These are phyloP conservation scores for Saccharomycopsis olivae DNA, from an alignment of 805 yeast species.

Conservation along the genomic window DNA sequence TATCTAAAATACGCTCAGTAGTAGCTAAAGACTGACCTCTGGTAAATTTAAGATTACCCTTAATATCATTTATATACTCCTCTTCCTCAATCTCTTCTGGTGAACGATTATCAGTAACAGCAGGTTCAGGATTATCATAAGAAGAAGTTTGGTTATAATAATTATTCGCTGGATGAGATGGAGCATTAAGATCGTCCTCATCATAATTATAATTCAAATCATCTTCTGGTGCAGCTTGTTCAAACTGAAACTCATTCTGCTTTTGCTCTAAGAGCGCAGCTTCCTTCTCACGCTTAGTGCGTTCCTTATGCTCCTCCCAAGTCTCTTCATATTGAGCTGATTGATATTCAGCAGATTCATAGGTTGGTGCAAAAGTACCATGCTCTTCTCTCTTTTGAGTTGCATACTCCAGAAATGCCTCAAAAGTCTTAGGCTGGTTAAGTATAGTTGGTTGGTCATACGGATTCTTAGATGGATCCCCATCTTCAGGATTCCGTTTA, in stretches of 20 bases:
- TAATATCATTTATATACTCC: constrained; percentile 80
- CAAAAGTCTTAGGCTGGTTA: constrained; percentile 7
- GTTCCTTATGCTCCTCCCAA: constrained; percentile 14
- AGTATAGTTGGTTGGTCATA: constrained; percentile 1
- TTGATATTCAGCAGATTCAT: constrained; percentile 1
- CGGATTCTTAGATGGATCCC: background rate
- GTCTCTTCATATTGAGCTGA: constrained; percentile 11
- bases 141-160: too few species aligned
- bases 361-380: constrained; percentile 1
- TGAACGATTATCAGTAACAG: too few species aligned
- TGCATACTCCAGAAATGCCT: constrained; percentile 11
- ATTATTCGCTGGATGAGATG: too few species aligned
- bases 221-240: constrained; percentile 21
- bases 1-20: constrained; percentile 69
- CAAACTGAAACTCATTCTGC: too few species aligned
- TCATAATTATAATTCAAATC: constrained; percentile 23
- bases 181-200: constrained; percentile 25
- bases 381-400: background rate
- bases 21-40: constrained; percentile 82
- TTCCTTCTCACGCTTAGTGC: background rate
- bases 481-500: constrained; percentile 1
- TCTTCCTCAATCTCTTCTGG: constrained; percentile 25
- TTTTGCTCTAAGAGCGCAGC: constrained; percentile 21
- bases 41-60: constrained; percentile 69
- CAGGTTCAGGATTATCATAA: too few species aligned